Base-by-base conservation (phyloP, 345 rosid species). In the Eucalyptus marginata region DNA sequence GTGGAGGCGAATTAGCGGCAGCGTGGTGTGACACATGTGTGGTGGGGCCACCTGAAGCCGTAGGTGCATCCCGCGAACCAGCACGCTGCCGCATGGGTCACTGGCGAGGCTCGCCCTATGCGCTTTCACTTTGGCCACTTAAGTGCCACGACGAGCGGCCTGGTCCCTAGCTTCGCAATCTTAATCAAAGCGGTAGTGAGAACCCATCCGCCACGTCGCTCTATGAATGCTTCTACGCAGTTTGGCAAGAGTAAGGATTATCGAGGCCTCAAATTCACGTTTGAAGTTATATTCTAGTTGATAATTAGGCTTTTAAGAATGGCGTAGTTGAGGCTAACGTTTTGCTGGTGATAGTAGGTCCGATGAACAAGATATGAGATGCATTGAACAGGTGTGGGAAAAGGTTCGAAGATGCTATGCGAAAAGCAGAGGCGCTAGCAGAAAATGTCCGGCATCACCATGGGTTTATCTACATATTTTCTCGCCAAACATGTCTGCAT, bases 281-380 rank as follows among this genome's bases (percentile, higher is more conserved):
- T 50, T 13, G 13, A 50, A 50, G 52, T 50, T 50, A 50, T 50
- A 47, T 47, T 47, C 49, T 47, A 4, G 5, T 54, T 54, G 25
- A 54, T 27, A 31, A 59, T 59, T 27, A 59, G 66, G 66, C 66
- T 59, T 27, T 17, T 56, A 27, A 27, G 31, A 27, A 25, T 59
- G 31, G 31, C 27, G 5, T 56, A 22, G 62, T 10, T 58, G 64
- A 58, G n/a, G 64, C n/a, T 29, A 24, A 10, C 29, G 62, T 13
- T 24, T 56, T 56, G 13, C 3, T 56, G 13, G 13, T 58, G 64
- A 22, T 25, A 5, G 64, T 14, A 58, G 64, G 29, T 25, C 6
- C 13, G 13, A 58, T 58, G n/a, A 25, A 58, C 10, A 92, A 81
- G 88, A 64, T 95, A 86, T 89, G 92, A 62, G 92, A 93, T 24